These are phyloP conservation scores for Alternaria triticimaculans DNA, from an alignment of 2,329 filamentous ascomycete species.

Conservation along the genomic window DNA sequence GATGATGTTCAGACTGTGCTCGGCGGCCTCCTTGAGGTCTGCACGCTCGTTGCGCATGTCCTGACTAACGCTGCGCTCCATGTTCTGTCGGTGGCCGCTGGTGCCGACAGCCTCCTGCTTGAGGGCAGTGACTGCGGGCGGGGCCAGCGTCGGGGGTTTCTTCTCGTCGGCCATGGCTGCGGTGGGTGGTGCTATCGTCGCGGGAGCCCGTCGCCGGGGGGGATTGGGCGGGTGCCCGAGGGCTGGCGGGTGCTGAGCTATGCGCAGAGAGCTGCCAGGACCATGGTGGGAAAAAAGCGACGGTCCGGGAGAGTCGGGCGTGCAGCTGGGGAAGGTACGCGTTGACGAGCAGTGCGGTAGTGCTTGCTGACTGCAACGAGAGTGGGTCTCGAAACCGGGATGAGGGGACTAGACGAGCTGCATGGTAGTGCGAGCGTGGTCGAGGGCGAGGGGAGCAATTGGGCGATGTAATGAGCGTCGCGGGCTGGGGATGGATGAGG, in stretches of 20 bases:
- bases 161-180: conserved; percentile 35
- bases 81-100: conserved; percentile 44
- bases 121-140: conserved; percentile 54
- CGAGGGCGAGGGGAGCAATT: conserved; percentile 30
- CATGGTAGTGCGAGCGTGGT: conserved; percentile 28
- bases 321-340: conserved; percentile 7
- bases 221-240: conserved; percentile 32
- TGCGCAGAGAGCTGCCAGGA: conserved; percentile 35
- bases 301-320: conserved; percentile 8
- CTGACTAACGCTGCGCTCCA: conserved; percentile 75
- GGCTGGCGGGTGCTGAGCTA: conserved; percentile 41
- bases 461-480: conserved; percentile 26
- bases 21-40: conserved; percentile 91
- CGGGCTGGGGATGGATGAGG: background rate
- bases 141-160: conserved; percentile 45
- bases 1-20: conserved; percentile 96
- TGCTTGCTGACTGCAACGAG: conserved; percentile 15
- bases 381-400: conserved; percentile 8
- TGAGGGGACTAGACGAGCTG: conserved; percentile 25
- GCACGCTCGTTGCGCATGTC: conserved; percentile 93
- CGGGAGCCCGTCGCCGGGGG: conserved; percentile 17
- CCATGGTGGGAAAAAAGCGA: conserved; percentile 38
- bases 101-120: conserved; percentile 47
- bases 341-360: conserved; percentile 11
- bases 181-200: conserved; percentile 19